Conservation (phyloP, 805 yeast genomes). For the Saccharomycopsis schoenii region DNA sequence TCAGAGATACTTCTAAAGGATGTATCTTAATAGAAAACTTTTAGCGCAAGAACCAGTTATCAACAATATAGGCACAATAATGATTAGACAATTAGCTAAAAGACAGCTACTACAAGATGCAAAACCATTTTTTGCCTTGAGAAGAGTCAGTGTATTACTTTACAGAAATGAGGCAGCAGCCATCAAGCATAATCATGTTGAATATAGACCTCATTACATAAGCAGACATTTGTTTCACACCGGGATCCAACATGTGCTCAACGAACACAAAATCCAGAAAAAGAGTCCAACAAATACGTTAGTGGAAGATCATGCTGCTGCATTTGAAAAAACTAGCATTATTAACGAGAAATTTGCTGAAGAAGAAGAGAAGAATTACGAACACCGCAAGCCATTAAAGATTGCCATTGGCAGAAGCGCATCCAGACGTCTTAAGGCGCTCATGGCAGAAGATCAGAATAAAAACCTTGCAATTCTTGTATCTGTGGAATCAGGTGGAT, state of each 20-base stretch:
- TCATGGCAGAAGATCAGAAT: constrained; percentile 45
- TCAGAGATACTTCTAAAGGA: no score
- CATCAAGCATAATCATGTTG: no score
- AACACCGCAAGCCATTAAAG: constrained; percentile 22
- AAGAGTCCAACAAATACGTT: constrained; percentile 4
- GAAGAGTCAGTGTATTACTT: neutral
- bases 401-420: constrained; percentile 31
- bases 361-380: neutral
- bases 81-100: neutral
- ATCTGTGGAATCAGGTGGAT: constrained; percentile 89
- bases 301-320: constrained; percentile 10
- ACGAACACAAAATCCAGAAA: neutral
- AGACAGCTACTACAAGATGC: neutral
- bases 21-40: neutral
- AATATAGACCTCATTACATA: no score
- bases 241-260: neutral
- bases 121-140: neutral
- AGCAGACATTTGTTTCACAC: neutral
- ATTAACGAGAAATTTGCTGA: constrained; percentile 12
- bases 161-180: no score
- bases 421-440: constrained; percentile 38
- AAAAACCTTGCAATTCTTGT: constrained; percentile 59
- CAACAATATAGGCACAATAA: neutral
- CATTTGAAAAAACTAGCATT: constrained; percentile 10
- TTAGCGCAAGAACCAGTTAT: no score